Base-by-base conservation (phyloP, 78 protist genomes). In the Planoprotostelium fungivorum region DNA sequence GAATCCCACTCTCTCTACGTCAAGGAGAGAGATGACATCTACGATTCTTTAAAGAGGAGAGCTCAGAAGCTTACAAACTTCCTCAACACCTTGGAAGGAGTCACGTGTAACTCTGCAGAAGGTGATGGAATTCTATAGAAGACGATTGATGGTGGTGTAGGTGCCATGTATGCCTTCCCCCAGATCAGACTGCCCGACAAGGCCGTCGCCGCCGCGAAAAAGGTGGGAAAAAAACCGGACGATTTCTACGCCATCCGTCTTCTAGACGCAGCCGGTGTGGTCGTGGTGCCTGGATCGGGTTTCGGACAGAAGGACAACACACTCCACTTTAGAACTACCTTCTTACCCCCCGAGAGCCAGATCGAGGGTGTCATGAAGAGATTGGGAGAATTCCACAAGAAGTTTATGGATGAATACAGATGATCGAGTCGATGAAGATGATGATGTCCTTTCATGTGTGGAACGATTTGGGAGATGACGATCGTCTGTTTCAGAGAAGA, bases 101-200 rank as follows among this genome's bases (percentile, higher is more conserved):
- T 98, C 84, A 88, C 95, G 0, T 97, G 99, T 91, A 38, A 89
- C 34, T 90, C 63, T 23, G 87, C 97, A 0, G 93, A 90, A 31
- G 98, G 95, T 51, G 16, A 89, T 83, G 1, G 87, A 37, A 16
- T 25, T 86, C n/a, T 25, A 83, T 35, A 34, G 29, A 87, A 84
- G 83, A 34, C 28, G 89, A 98, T 98, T n/a, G n/a, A n/a, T n/a
- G n/a, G n/a, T n/a, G n/a, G 16, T 16, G 73, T 16, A 51, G 73
- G 73, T 29, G 99, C 99, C 35, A 94, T 99, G 97, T 99, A 99
- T 90, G 95, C 98, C 37, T 99, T 99, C 97, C 99, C 99, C 31
- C 88, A 34, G 38, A 90, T 99, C 87, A 35, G 63, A 31, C 94
- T 99, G 29, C 99, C 99, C 9, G 31, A 38, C 0, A 84, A 84